These are phyloP conservation scores for Mortierella sp. DNA, from an alignment of 371 early-diverging fungal genomes.

Conservation along the genomic window DNA sequence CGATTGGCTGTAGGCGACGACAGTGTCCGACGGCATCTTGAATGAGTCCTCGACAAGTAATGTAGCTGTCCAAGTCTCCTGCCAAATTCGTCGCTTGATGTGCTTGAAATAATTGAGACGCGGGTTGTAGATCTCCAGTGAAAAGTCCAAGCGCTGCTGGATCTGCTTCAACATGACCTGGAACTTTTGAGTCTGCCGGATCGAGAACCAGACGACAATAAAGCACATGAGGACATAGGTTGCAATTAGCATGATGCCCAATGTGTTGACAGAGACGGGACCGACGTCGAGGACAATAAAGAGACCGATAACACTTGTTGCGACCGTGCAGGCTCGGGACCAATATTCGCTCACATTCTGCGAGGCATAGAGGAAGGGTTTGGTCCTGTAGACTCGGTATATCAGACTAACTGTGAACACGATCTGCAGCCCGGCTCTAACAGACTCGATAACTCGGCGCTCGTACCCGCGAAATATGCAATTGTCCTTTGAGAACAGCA, in stretches of 20 bases:
- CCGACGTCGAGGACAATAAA: slow-evolving; percentile 56
- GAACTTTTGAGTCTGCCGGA: slow-evolving; percentile 58
- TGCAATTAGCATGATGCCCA: slow-evolving; percentile 43
- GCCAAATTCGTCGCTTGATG: slow-evolving; percentile 65
- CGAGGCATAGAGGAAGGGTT: slow-evolving; percentile 56
- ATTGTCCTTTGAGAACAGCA: slow-evolving; percentile 68
- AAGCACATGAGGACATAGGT: slow-evolving; percentile 49
- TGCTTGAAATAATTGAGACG: slow-evolving; percentile 57
- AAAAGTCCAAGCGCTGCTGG: slow-evolving; percentile 56
- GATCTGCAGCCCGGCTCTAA: slow-evolving; percentile 62
- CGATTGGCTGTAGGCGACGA: slow-evolving; percentile 61
- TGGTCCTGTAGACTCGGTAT: slow-evolving; percentile 52
- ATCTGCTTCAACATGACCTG: slow-evolving; percentile 56
- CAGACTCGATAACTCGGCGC: slow-evolving; percentile 60
- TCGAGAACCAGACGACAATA: slow-evolving; percentile 53
- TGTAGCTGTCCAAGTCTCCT: slow-evolving; percentile 75
- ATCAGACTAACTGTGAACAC: slow-evolving; percentile 50
- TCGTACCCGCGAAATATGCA: slow-evolving; percentile 62
- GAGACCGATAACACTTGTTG: slow-evolving; percentile 57
- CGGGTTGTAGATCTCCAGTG: slow-evolving; percentile 56
- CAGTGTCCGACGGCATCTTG: slow-evolving; percentile 63
- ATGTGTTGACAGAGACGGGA: slow-evolving; percentile 24
- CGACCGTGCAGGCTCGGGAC: slow-evolving; percentile 58
- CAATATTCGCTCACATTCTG: slow-evolving; percentile 61
- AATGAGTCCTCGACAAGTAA: slow-evolving; percentile 66